phyloP scores from a whole-genome alignment of 2,329 filamentous ascomycete species.

The Amauroascus verrucosus region DNA sequence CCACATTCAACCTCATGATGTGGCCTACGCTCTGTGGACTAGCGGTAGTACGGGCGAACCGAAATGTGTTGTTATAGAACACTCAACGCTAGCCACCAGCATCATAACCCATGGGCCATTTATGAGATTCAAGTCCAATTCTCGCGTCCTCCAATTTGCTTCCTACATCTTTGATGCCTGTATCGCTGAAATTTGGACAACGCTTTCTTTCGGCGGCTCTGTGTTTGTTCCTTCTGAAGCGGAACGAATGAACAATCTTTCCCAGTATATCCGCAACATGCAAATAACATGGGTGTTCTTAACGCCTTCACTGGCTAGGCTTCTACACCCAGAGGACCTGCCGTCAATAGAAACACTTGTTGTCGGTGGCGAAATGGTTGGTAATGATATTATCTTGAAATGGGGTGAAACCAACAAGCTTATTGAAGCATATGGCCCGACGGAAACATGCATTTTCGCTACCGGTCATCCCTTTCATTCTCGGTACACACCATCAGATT shows the following conservation, averaged over 20 bases:
- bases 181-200: constrained; percentile 27
- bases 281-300: constrained; percentile 43
- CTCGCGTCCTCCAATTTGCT: constrained; percentile 29
- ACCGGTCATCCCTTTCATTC: background rate
- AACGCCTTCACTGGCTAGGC: constrained; percentile 44
- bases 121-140: constrained; percentile 4
- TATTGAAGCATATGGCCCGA: constrained; percentile 24
- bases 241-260: constrained; percentile 37
- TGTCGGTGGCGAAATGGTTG: constrained; percentile 27
- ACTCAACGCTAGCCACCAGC: constrained; percentile 40
- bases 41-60: constrained; percentile 23
- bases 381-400: constrained; percentile 23
- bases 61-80: constrained; percentile 48
- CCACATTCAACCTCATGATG: background rate
- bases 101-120: background rate
- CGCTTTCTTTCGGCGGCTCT: constrained; percentile 29
- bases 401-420: constrained; percentile 27
- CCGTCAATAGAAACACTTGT: constrained; percentile 28
- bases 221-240: constrained; percentile 35
- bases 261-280: constrained; percentile 38
- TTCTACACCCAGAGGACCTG: constrained; percentile 28
- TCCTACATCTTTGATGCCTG: constrained; percentile 36
- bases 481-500: background rate
- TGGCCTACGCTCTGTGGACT: constrained; percentile 4
- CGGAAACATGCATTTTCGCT: background rate